A percentile compares a stretch with the other conserved stretches of the same genome.
Conservation (phyloP, 2,329 filamentous ascomycete species). For the Xylaria sp. region DNA sequence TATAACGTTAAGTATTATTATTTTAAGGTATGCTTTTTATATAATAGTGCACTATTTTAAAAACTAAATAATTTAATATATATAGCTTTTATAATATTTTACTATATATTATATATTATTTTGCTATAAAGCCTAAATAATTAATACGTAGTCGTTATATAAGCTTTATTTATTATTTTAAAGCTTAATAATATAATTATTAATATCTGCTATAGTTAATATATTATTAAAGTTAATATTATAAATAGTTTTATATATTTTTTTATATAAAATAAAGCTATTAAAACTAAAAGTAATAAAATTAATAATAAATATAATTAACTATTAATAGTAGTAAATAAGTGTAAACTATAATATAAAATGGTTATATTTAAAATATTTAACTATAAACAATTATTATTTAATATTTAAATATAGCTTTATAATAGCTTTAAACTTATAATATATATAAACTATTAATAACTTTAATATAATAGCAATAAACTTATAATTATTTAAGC, state of each 20-base stretch:
- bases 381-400: slow-evolving; percentile 1
- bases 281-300: slow-evolving; percentile 21
- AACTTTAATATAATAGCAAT: slow-evolving; percentile 2
- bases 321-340: slow-evolving; percentile 8
- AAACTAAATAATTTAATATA: slow-evolving; percentile 18
- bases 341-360: neutral
- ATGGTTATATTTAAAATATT: neutral
- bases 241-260: slow-evolving; percentile 18
- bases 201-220: slow-evolving; percentile 3
- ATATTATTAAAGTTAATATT: neutral
- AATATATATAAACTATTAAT: neutral
- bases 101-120: slow-evolving; percentile 1
- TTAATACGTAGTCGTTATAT: neutral
- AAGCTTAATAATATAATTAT: neutral
- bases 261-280: neutral
- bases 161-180: neutral
- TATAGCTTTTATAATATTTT: neutral
- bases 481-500: too few relatives aligned
- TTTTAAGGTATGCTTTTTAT: neutral
- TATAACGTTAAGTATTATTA: slow-evolving; percentile 14
- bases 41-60: neutral
- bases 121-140: neutral
- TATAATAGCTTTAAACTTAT: neutral
- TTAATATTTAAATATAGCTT: neutral
- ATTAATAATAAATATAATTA: slow-evolving; percentile 3